These are phyloP conservation scores for Diutina catenulata DNA, from an alignment of 1,139 yeast species.

Conservation along the genomic window DNA sequence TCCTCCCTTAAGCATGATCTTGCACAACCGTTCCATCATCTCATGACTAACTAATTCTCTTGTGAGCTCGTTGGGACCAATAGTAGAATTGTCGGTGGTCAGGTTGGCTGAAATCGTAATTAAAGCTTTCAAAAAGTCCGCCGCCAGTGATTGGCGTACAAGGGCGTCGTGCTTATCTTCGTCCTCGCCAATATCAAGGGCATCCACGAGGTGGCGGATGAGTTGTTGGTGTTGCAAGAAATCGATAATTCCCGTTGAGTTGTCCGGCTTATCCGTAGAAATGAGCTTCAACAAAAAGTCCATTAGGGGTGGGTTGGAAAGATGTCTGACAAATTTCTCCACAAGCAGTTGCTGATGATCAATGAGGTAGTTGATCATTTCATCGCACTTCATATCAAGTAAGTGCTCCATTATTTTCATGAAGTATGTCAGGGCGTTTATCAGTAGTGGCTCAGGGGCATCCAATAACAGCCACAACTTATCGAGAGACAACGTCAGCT, in stretches of 20 bases:
- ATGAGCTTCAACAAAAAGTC: constrained; percentile 69
- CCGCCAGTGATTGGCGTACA: constrained; percentile 33
- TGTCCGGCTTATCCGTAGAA: constrained; percentile 70
- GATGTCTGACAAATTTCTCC: constrained; percentile 60
- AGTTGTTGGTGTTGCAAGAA: constrained; percentile 53
- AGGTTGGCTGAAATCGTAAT: constrained; percentile 56
- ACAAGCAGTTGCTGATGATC: constrained; percentile 55
- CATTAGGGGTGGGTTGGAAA: constrained; percentile 78
- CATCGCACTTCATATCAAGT: constrained; percentile 81
- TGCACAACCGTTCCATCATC: constrained; percentile 55
- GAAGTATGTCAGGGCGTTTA: constrained; percentile 73
- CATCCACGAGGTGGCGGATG: constrained; percentile 45
- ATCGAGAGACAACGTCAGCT: constrained; percentile 49
- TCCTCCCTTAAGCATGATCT: constrained; percentile 86
- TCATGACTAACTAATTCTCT: constrained; percentile 73
- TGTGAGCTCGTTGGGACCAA: constrained; percentile 93
- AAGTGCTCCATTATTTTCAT: constrained; percentile 92
- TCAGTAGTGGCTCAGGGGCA: constrained; percentile 42
- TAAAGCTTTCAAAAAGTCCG: constrained; percentile 36
- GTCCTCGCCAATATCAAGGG: constrained; percentile 29
- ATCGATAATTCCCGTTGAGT: constrained; percentile 67
- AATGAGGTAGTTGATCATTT: constrained; percentile 57
- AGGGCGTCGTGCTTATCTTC: constrained; percentile 30
- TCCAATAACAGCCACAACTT: constrained; percentile 76
- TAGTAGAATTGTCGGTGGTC: constrained; percentile 71